Percentiles rank a stretch among this genome's conserved stretches.
phyloP scores from a whole-genome alignment of 2,329 filamentous ascomycete species.

The Pochonia chlamydosporia region DNA sequence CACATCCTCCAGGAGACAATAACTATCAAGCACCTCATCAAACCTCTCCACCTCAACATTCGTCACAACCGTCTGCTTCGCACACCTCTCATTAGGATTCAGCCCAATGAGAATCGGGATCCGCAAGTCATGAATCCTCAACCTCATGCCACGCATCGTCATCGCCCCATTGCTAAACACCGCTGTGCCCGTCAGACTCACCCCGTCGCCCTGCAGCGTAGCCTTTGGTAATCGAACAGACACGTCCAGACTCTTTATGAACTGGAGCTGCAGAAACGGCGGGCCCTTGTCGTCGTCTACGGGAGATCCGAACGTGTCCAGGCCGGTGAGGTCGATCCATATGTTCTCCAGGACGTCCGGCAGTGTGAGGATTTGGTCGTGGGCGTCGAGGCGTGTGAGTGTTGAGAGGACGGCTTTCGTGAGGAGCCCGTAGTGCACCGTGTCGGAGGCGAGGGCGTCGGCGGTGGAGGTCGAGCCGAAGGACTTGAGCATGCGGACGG shows the following conservation, averaged over 20 bases:
- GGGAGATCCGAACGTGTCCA: constrained; percentile 11
- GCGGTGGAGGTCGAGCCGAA: constrained; percentile 53
- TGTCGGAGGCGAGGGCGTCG: constrained; percentile 62
- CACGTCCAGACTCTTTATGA: constrained; percentile 43
- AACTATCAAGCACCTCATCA: constrained; percentile 40
- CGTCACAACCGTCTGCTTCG: constrained; percentile 60
- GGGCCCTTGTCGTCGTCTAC: constrained; percentile 3
- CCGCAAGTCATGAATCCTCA: constrained; percentile 51
- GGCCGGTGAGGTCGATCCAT: constrained; percentile 26
- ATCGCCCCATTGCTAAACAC: constrained; percentile 25
- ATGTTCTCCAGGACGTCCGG: constrained; percentile 23
- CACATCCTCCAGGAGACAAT: constrained; percentile 50
- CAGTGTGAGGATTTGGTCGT: constrained; percentile 13
- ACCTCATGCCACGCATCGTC: constrained; percentile 20
- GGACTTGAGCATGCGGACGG: constrained; percentile 46
- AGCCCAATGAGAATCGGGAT: constrained; percentile 67
- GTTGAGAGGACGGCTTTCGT: constrained; percentile 57
- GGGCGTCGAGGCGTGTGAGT: constrained; percentile 26
- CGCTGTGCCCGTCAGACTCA: constrained; percentile 44
- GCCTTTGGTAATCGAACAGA: constrained; percentile 60
- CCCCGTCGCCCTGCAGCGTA: constrained; percentile 57
- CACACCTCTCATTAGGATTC: constrained; percentile 62
- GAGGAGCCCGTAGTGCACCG: constrained; percentile 68
- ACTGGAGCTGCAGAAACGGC: constrained; percentile 24
- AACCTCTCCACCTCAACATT: constrained; percentile 57